Percentiles rank a stretch among this genome's conserved stretches.
Evolutionary conservation across 140 eudicot genomes (phyloP).

Genomic region (Stevia rebaudiana): DNA sequence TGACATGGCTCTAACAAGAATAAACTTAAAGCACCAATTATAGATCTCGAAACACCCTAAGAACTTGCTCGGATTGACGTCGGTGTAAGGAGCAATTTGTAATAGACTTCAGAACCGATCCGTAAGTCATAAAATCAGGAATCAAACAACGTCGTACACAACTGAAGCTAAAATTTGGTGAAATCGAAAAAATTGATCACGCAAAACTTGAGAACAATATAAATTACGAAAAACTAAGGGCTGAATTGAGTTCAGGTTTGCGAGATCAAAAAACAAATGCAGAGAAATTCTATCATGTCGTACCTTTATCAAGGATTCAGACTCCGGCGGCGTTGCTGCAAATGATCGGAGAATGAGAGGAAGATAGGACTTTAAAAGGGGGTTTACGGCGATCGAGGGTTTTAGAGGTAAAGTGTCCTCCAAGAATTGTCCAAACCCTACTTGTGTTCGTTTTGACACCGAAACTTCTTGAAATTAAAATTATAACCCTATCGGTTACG

Average conservation of each 20-base stretch:
- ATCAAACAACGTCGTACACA: not conserved
- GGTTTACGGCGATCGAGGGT: conserved; percentile 18
- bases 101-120: not conserved
- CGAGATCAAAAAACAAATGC: not conserved
- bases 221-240: not conserved
- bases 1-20: not conserved
- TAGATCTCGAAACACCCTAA: conserved; percentile 2
- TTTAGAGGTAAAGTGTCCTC: conserved; percentile 22
- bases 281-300: not conserved
- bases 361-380: conserved; percentile 9
- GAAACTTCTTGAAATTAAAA: too few relatives aligned
- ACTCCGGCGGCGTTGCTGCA: conserved; percentile 9
- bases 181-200: not conserved
- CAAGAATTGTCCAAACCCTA: conserved; percentile 19
- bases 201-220: not conserved
- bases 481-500: too few relatives aligned
- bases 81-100: not conserved
- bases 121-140: conserved; percentile 1
- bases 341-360: conserved; percentile 8
- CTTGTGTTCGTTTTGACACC: too few relatives aligned
- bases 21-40: not conserved
- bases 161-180: not conserved
- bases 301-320: conserved; percentile 16
- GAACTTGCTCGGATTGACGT: not conserved
- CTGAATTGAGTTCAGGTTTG: conserved; percentile 11